Conservation (phyloP, 495 filamentous ascomycete species). For the Aspergillus incahuasiensis region DNA sequence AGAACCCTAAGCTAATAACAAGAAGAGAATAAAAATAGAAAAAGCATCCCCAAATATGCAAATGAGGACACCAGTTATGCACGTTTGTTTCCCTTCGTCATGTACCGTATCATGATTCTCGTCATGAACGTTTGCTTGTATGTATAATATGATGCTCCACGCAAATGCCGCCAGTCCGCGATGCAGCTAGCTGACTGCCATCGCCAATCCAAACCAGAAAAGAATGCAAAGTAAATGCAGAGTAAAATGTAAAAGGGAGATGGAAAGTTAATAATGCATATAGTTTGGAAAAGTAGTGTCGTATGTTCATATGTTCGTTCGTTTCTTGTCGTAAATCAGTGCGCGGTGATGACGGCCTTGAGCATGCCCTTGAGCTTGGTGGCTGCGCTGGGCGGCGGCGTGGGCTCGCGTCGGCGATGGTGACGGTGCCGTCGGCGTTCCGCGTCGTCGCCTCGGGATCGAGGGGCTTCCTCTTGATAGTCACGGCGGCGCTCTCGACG, state of each 20-base stretch:
- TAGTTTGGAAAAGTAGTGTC: constrained; percentile 2
- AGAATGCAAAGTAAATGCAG: not conserved
- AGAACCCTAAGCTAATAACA: not conserved
- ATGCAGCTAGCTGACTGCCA: not conserved
- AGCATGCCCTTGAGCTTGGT: constrained; percentile 38
- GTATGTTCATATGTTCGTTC: not conserved
- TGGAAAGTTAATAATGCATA: constrained; percentile 8
- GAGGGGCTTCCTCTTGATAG: constrained; percentile 10
- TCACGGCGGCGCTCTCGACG: not conserved
- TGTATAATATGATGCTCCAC: constrained; percentile 1
- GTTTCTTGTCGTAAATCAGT: constrained; percentile 15
- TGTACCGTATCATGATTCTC: not conserved
- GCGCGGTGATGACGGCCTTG: constrained; percentile 32
- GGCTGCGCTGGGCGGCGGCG: constrained; percentile 25
- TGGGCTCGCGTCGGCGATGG: constrained; percentile 32
- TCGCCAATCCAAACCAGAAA: not conserved
- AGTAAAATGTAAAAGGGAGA: not conserved
- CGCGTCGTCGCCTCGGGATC: constrained; percentile 14
- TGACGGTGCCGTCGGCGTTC: constrained; percentile 27
- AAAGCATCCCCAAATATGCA: not conserved
- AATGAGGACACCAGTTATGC: constrained; percentile 1
- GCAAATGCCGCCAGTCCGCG: constrained; percentile 1
- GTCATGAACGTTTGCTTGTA: not conserved
- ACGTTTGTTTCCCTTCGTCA: not conserved
- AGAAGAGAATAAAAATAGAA: not conserved